Base-by-base conservation (phyloP, 106 monocot genomes). In the Hemerocallis citrina region DNA sequence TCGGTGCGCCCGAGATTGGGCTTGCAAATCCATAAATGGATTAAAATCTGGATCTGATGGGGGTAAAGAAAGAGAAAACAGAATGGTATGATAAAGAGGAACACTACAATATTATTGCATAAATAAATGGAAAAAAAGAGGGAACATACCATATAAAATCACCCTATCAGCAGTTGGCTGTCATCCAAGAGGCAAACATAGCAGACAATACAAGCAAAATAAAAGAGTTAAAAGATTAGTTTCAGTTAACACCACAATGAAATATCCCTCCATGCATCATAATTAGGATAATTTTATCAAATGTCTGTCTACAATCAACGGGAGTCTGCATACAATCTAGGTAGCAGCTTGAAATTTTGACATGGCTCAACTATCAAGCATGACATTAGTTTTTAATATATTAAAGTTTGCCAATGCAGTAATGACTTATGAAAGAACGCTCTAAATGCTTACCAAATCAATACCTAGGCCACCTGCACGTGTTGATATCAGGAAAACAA, bases 1-100 rank as follows among this genome's bases (percentile, higher is more conserved):
- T 38, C 81, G 48, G 64, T 81, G 81, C 14, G 81, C 81, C 37
- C 81, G 56, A 16, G 82, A 82, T 21, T 82, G 82, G 5, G 82
- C 82, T 69, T 82, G 82, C 64, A 82, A 32, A 48, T 82, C 82
- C 73, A 73, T 77, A 52, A 82, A 82, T 2, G 82, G 77, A 41
- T 82, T 82, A 60, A 82, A 82, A 58, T 81, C 81, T 3, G 81
- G 81, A 69, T 81, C 81, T 81, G 81, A 29, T n/a, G n/a, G 21
- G 13, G 23, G 10, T 22, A 8, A 13, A 29, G n/a, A 39, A 23
- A 60, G 23, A 40, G 32, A 41, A 60, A 11, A 11, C 3, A 34
- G n/a, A 41, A 28, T 15, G 60, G 24, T 13, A 60, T 24, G 41
- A 25, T 25, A 25, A n/a, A 41, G 19, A 34, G 22, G 9, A 25